Percentiles rank a stretch among this genome's conserved stretches.
Evolutionary conservation across 129 eudicot genomes (phyloP).

Genomic region (Flaveria robusta): DNA sequence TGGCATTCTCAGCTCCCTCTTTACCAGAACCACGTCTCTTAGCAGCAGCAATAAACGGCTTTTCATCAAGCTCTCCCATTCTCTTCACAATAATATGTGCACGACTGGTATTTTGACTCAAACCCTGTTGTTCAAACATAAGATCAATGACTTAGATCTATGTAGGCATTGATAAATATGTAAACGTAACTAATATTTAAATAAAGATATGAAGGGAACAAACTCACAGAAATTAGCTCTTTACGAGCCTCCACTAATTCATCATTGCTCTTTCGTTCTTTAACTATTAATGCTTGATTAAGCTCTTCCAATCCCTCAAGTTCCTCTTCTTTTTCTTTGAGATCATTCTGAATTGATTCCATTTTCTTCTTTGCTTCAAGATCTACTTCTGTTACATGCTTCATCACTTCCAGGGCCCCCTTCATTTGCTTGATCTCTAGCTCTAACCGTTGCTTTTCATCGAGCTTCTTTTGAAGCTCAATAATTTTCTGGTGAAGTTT

Average conservation of each 20-base stretch:
- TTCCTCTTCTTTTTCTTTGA: conserved; percentile 60
- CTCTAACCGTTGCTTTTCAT: conserved; percentile 62
- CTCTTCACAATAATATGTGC: conserved; percentile 53
- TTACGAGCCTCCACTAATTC: conserved; percentile 80
- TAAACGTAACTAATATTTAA: background rate
- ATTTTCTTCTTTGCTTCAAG: conserved; percentile 32
- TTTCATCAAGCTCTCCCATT: conserved; percentile 70
- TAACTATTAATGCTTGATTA: conserved; percentile 49
- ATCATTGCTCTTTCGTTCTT: conserved; percentile 53
- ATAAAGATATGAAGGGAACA: background rate
- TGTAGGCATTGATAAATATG: background rate
- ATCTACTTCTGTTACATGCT: conserved; percentile 51
- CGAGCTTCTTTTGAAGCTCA: conserved; percentile 55
- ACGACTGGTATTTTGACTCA: conserved; percentile 31
- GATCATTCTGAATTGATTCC: conserved; percentile 32
- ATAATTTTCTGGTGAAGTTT: conserved; percentile 49
- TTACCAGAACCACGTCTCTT: conserved; percentile 34
- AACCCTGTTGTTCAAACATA: conserved; percentile 39
- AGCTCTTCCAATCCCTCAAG: conserved; percentile 45
- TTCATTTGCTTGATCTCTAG: conserved; percentile 45
- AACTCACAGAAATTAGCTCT: conserved; percentile 59
- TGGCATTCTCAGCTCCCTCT: conserved; percentile 40
- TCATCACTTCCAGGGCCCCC: conserved; percentile 61
- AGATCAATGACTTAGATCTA: background rate
- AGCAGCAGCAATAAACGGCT: conserved; percentile 44